Conservation (phyloP, 805 yeast species). For the Yamadazyma endophytica region DNA sequence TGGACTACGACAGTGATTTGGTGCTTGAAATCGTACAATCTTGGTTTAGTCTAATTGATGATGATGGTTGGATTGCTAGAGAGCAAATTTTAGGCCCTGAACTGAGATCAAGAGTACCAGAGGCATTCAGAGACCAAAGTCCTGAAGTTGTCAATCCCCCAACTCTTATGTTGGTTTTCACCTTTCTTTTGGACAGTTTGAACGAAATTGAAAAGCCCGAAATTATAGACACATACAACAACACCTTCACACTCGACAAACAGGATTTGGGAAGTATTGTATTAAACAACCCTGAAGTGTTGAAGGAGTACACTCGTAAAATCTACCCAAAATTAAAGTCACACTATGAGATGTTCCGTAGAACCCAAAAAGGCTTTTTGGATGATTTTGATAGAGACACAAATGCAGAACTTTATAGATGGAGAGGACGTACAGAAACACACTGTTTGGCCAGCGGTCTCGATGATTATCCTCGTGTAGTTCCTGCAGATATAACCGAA, state of each 20-base stretch:
- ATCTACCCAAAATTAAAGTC: constrained; percentile 73
- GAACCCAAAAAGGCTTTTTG: constrained; percentile 71
- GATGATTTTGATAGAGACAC: constrained; percentile 62
- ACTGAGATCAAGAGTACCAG: constrained; percentile 83
- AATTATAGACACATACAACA: constrained; percentile 16
- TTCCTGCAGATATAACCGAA: constrained; percentile 80
- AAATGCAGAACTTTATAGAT: constrained; percentile 67
- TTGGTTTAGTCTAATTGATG: constrained; percentile 85
- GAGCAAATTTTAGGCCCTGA: constrained; percentile 93
- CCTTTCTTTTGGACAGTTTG: constrained; percentile 44
- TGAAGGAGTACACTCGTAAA: constrained; percentile 51
- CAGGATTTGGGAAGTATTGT: constrained; percentile 48
- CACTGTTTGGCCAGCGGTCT: constrained; percentile 91
- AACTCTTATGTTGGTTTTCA: constrained; percentile 73
- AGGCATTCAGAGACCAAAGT: constrained; percentile 77
- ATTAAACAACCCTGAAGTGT: constrained; percentile 53
- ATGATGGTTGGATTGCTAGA: constrained; percentile 94
- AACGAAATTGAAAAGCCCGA: constrained; percentile 26
- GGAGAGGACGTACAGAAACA: constrained; percentile 86
- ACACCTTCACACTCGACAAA: constrained; percentile 1
- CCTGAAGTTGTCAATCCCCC: constrained; percentile 95
- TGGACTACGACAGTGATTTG: constrained; percentile 79
- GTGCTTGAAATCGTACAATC: constrained; percentile 76
- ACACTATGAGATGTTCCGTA: constrained; percentile 84
- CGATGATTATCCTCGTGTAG: constrained; percentile 91